These are phyloP conservation scores for Suillus spraguei DNA, from an alignment of 768 basidiomycete species.

Conservation along the genomic window DNA sequence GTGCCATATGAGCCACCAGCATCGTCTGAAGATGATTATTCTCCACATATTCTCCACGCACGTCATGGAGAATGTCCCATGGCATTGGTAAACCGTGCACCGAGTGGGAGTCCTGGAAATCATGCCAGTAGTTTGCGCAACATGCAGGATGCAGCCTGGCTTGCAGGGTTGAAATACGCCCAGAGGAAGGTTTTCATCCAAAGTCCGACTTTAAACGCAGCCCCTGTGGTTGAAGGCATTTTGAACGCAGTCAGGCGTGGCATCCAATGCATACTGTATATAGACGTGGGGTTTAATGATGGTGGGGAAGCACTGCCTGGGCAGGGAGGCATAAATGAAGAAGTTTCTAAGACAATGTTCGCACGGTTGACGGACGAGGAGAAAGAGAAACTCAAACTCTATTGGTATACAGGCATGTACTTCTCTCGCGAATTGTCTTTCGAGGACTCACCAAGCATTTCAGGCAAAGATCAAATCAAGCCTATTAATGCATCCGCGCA, in stretches of 20 bases:
- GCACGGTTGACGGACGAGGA: conserved; percentile 46
- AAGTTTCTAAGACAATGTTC: conserved; percentile 64
- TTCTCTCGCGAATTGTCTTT: conserved; percentile 7
- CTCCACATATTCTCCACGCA: conserved; percentile 61
- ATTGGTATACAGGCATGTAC: conserved; percentile 51
- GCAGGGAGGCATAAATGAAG: conserved; percentile 75
- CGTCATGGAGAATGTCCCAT: conserved; percentile 64
- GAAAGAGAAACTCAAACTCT: conserved; percentile 49
- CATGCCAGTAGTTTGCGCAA: conserved; percentile 41
- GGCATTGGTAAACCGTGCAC: conserved; percentile 63
- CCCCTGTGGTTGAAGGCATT: conserved; percentile 58
- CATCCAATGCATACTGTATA: conserved; percentile 59
- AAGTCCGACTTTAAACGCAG: conserved; percentile 72
- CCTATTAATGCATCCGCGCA: conserved; percentile 68
- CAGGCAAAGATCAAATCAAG: conserved; percentile 61
- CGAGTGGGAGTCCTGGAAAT: conserved; percentile 57
- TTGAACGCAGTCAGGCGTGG: conserved; percentile 63
- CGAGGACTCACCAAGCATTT: background rate
- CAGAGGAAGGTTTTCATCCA: conserved; percentile 69
- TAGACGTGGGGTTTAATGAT: conserved; percentile 60
- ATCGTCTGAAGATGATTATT: conserved; percentile 49
- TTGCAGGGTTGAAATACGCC: conserved; percentile 63
- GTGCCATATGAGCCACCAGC: conserved; percentile 27
- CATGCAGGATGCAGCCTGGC: conserved; percentile 72
- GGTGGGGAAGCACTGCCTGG: conserved; percentile 64